Evolutionary conservation across 2,329 filamentous ascomycete species (phyloP).

Genomic region (Phoma sp.): DNA sequence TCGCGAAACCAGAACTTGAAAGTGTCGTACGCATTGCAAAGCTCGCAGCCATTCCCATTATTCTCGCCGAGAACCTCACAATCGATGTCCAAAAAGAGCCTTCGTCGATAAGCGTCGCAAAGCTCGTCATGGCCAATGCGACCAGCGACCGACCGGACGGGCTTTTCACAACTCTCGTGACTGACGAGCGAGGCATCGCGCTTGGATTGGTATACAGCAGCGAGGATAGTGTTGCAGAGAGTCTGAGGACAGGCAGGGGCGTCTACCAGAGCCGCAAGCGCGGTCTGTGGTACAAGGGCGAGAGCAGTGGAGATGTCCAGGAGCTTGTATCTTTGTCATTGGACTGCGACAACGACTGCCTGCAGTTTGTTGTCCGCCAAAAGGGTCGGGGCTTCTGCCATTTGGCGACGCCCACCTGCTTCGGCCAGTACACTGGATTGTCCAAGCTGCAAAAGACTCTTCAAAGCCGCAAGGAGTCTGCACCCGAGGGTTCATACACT

Average conservation of each 20-base stretch:
- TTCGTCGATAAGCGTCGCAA: conserved; percentile 69
- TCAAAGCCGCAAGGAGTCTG: conserved; percentile 78
- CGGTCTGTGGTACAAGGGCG: conserved; percentile 95
- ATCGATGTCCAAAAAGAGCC: conserved; percentile 67
- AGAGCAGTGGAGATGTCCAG: conserved; percentile 92
- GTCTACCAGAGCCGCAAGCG: conserved; percentile 97
- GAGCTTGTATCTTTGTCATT: conserved; percentile 83
- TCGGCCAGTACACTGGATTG: conserved; percentile 83
- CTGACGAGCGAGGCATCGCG: conserved; percentile 83
- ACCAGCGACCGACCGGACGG: conserved; percentile 83
- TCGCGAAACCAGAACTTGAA: conserved; percentile 51
- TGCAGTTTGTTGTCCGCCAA: conserved; percentile 89
- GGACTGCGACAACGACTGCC: conserved; percentile 92
- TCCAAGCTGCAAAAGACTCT: conserved; percentile 88
- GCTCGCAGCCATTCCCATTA: conserved; percentile 69
- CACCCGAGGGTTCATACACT: conserved; percentile 91
- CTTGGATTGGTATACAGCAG: conserved; percentile 95
- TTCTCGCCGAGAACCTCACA: conserved; percentile 75
- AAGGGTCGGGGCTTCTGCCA: conserved; percentile 93
- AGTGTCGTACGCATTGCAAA: conserved; percentile 53
- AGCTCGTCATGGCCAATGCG: conserved; percentile 76
- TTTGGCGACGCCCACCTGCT: conserved; percentile 89
- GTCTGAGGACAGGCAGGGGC: conserved; percentile 78
- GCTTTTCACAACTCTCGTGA: conserved; percentile 88
- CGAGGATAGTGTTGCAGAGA: conserved; percentile 86